Evolutionary conservation across 768 basidiomycete genomes (phyloP).

Genomic region (Pisolithus tinctorius): DNA sequence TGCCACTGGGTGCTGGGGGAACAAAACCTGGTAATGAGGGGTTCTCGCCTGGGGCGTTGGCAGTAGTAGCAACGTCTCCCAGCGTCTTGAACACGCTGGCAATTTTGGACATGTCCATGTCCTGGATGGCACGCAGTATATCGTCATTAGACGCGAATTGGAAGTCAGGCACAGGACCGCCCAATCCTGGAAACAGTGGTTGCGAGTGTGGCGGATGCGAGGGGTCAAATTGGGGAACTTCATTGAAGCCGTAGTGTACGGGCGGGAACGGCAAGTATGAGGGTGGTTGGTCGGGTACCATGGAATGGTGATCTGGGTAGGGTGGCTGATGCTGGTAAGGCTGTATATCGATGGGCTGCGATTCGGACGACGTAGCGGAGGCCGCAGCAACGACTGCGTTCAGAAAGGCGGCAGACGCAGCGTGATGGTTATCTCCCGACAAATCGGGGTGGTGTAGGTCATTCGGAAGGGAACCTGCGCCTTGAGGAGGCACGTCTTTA

Average conservation of each 20-base stretch:
- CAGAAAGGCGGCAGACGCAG: slow-evolving; percentile 52
- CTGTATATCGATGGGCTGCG: slow-evolving; percentile 22
- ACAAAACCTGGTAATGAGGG: slow-evolving; percentile 13
- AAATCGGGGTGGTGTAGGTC: slow-evolving; percentile 17
- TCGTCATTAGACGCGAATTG: slow-evolving; percentile 59
- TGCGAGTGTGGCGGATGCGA: slow-evolving; percentile 15
- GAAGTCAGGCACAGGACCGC: slow-evolving; percentile 28
- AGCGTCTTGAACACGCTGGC: slow-evolving; percentile 59
- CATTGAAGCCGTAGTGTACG: slow-evolving; percentile 23
- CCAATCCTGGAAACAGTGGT: slow-evolving; percentile 19
- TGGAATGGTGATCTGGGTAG: slow-evolving; percentile 27
- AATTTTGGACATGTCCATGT: slow-evolving; percentile 62
- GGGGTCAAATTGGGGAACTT: slow-evolving; percentile 21
- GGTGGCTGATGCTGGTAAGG: slow-evolving; percentile 26
- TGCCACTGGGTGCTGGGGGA: slow-evolving; percentile 11
- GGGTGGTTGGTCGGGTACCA: slow-evolving; percentile 19
- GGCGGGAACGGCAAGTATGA: slow-evolving; percentile 26
- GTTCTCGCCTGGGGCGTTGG: slow-evolving; percentile 26
- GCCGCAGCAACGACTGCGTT: slow-evolving; percentile 63
- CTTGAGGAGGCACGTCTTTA: slow-evolving; percentile 18
- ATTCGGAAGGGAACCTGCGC: slow-evolving; percentile 24
- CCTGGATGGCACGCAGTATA: slow-evolving; percentile 65
- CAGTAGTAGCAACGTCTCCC: slow-evolving; percentile 48
- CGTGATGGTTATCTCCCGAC: slow-evolving; percentile 30
- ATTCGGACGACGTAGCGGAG: slow-evolving; percentile 37